Conservation (phyloP, 2,329 filamentous ascomycete species). For the Fusarium sp. region DNA sequence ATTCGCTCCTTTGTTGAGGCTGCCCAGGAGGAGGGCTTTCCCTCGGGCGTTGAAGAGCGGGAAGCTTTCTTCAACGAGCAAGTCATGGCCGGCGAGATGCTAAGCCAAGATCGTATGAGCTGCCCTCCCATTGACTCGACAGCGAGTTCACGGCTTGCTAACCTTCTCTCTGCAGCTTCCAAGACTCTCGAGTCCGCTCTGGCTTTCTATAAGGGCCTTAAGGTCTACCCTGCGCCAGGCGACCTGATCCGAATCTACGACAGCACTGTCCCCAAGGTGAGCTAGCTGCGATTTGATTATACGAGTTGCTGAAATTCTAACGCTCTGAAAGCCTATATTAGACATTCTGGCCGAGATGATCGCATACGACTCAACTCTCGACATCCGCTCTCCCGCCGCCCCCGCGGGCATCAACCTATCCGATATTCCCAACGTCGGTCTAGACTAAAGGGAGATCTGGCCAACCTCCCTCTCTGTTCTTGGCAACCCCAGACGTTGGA, state of each 20-base stretch:
- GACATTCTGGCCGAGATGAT: conserved; percentile 99
- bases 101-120: conserved; percentile 84
- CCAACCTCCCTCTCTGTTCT: conserved; percentile 38
- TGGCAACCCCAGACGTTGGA: conserved; percentile 40
- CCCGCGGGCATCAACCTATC: conserved; percentile 59
- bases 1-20: conserved; percentile 84
- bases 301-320: conserved; percentile 33
- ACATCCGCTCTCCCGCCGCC: conserved; percentile 65
- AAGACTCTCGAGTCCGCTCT: conserved; percentile 87
- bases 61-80: conserved; percentile 98
- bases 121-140: conserved; percentile 1
- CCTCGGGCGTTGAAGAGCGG: conserved; percentile 89
- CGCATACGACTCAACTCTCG: conserved; percentile 84
- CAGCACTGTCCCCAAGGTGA: conserved; percentile 96
- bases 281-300: conserved; percentile 9
- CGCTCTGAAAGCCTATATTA: conserved; percentile 80
- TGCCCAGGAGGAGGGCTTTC: conserved; percentile 93
- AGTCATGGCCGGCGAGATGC: conserved; percentile 88
- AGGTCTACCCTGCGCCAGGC: conserved; percentile 95
- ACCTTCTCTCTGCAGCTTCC: conserved; percentile 64
- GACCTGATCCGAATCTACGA: conserved; percentile 98
- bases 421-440: conserved; percentile 67
- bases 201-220: conserved; percentile 98
- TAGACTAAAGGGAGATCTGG: conserved; percentile 62
- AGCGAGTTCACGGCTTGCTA: conserved; percentile 23